Evolutionary conservation across 1,139 yeast species (phyloP), one percentile per base, ranked within the genome.

Genomic region (Kluyveromyces sp.): DNA sequence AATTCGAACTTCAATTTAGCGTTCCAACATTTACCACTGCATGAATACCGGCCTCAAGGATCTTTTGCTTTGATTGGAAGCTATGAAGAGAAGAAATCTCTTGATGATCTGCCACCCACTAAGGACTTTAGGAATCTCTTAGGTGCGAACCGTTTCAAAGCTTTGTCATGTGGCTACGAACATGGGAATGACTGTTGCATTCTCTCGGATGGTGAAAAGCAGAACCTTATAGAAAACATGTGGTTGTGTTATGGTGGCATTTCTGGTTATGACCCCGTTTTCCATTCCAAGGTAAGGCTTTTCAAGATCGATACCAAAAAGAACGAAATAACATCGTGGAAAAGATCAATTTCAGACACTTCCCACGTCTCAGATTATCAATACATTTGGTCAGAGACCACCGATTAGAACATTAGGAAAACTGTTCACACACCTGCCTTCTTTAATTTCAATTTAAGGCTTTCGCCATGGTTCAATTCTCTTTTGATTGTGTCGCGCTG

Each of bases 221-320:
- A 36, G 4, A 39, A 38, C 2, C 30, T 38, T 7, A 13, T 16
- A 11, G 39, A 53, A 3, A 53, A 51, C 6, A 58, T 75, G 50
- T 75, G 80, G 80, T 59, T 76, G 45, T 76, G 81, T 53, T 76
- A 73, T 49, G 78, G 78, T 2, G 80, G 80, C 29, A 75, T 74
- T 74, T 2, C 70, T 68, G 47, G 55, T 52, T 8, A 45, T 42
- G 25, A 40, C 37, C 40, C 73, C 66, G 2, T 70, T 70, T 1
- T 69, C 64, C 48, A 49, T 69, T n/a, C 80, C 54, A 64, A 75
- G 47, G 57, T 74, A 36, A 55, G 82, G 42, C 49, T 71, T 7
- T 76, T 65, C 56, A 73, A 71, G 41, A 48, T 75, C 16, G 72
- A 75, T 49, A 59, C 67, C 6, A 49, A 51, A 9, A 54, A 51